Base-by-base conservation (phyloP, 2,329 filamentous ascomycete species). In the Colletotrichum australisinense region DNA sequence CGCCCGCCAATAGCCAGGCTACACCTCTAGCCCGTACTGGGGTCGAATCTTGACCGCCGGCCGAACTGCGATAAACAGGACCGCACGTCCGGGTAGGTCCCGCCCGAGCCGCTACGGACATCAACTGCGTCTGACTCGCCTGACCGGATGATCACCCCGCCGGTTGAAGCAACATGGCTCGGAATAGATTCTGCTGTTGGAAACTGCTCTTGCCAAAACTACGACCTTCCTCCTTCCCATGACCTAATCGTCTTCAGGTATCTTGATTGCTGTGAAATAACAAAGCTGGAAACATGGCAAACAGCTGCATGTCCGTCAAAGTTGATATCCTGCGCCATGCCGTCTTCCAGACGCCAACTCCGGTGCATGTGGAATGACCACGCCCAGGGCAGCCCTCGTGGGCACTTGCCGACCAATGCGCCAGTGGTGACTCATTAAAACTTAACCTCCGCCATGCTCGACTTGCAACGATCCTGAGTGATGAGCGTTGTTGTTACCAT, bases 181-280 rank as follows among this genome's bases (percentile, higher is more conserved):
- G 56, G 26, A 73, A 66, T 73, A 60, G 46, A 56, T 67, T 73
- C n/a, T 70, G 42, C 42, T 49, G 42, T 22, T 26, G 22, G 56
- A 71, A 55, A 71, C 67, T 70, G 67, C 35, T 53, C 32, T 24
- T 65, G 46, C 56, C 30, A 70, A 65, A 46, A 60, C 35, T 38
- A 52, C 67, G 46, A 30, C 19, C 53, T 65, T 49, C 55, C 14
- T 56, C 28, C 56, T 49, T 63, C 62, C 60, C 60, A 70, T 62
- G 56, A 57, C 28, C 71, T 49, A 57, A 62, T 57, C 62, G 67
- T 66, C 56, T 66, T 70, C 49, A 73, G 71, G 71, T 73, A 73
- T 73, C 71, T 73, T 60, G 62, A 60, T 73, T 73, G 71, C 62
- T 71, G 71, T 19, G 7, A 56, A 69, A 65, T 32, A 59, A 28